A percentile compares a stretch with the other conserved stretches of the same genome.
Conservation (phyloP, 176 grass and related monocot genomes). For the Phoenix dactylifera region DNA sequence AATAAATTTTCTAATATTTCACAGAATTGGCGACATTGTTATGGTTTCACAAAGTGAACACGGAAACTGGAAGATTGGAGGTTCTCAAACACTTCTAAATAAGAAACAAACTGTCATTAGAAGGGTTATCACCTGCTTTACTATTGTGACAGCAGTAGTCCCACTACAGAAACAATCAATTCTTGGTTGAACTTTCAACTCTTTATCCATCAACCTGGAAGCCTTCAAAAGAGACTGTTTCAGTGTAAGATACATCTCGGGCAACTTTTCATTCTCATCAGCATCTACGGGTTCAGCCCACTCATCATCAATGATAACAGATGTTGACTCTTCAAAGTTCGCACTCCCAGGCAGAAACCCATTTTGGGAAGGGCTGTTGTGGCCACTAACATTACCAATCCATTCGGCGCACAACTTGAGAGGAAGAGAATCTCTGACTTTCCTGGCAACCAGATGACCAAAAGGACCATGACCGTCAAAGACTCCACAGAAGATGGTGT, state of each 20-base stretch:
- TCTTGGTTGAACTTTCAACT: conserved; percentile 67
- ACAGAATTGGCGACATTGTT: neutral
- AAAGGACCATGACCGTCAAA: conserved; percentile 97
- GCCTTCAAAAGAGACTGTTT: conserved; percentile 87
- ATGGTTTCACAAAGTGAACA: neutral
- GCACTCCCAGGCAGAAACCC: conserved; percentile 46
- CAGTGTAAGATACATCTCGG: conserved; percentile 78
- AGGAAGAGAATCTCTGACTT: conserved; percentile 97
- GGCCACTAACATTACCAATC: conserved; percentile 38
- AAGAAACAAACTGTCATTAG: neutral
- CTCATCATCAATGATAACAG: conserved; percentile 59
- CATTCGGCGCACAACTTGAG: conserved; percentile 44
- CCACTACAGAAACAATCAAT: conserved; percentile 99
- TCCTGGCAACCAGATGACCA: conserved; percentile 92
- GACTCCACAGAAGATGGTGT: conserved; percentile 69
- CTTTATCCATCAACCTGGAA: conserved; percentile 95
- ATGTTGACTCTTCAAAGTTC: conserved; percentile 61
- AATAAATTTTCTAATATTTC: too few relatives aligned
- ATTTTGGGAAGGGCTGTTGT: conserved; percentile 47
- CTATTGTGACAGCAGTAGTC: conserved; percentile 78
- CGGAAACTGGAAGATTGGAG: neutral
- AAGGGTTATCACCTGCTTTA: conserved; percentile 64
- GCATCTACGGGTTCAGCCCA: conserved; percentile 30
- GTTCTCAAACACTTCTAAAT: conserved; percentile 6
- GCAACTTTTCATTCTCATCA: conserved; percentile 50